Conservation (phyloP, 1,284 basidiomycete genomes). For the Leccinum fuscescens region DNA sequence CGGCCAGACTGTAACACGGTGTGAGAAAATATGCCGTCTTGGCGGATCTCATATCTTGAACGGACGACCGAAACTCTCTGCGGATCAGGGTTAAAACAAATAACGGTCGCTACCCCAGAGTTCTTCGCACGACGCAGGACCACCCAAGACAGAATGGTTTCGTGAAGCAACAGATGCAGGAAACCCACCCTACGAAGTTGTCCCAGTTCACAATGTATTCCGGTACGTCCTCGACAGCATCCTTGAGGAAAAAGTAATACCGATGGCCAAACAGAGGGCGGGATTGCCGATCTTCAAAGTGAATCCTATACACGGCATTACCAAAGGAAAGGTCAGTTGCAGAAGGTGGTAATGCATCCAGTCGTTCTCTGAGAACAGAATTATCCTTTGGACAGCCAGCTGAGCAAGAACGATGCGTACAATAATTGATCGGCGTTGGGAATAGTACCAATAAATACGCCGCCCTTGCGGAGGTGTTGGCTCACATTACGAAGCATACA, state of each 20-base stretch:
- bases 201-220: slow-evolving; percentile 97
- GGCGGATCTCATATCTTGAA: neutral
- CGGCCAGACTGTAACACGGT: slow-evolving; percentile 63
- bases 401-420: slow-evolving; percentile 45
- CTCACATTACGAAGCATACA: slow-evolving; percentile 94
- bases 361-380: slow-evolving; percentile 50
- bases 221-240: slow-evolving; percentile 96
- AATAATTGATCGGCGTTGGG: slow-evolving; percentile 81
- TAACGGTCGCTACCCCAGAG: neutral
- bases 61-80: neutral
- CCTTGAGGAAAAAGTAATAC: slow-evolving; percentile 91
- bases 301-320: slow-evolving; percentile 87
- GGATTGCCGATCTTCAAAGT: slow-evolving; percentile 71
- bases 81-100: neutral
- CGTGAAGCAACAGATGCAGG: neutral
- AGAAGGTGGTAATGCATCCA: slow-evolving; percentile 62
- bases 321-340: slow-evolving; percentile 77
- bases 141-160: neutral
- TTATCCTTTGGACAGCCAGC: slow-evolving; percentile 11
- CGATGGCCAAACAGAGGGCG: slow-evolving; percentile 82
- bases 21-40: slow-evolving; percentile 10
- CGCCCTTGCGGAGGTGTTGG: slow-evolving; percentile 77
- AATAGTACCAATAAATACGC: slow-evolving; percentile 92
- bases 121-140: neutral
- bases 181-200: slow-evolving; percentile 78